Evolutionary conservation across 169 alveolate genomes (phyloP), one percentile per base, ranked within the genome.

Genomic region (Babesia ovis): DNA sequence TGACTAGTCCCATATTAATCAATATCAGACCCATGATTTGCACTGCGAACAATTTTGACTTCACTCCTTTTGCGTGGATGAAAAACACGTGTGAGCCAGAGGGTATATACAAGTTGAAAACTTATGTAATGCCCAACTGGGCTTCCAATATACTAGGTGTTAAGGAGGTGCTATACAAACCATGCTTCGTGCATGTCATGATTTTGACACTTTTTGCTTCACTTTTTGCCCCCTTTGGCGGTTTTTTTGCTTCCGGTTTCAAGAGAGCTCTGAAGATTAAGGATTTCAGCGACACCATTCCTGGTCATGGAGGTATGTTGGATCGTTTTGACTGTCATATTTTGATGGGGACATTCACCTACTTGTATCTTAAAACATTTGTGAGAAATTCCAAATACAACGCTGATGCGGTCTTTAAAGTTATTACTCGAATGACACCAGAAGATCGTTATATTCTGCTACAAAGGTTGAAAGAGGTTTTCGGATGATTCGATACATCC

Each of bases 281-380:
- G 92, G 99, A 97, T 89, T 98, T 98, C 81, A 98, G 99, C 8
- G 94, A 95, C 45, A 70, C 96, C 23, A 98, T 98, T 37, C 99
- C 99, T 34, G 99, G 99, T 14, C 99, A 98, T 88, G 99, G 99
- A 0, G 99, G 99, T 12, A 83, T 97, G 32, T 96, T 99, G 23
- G 99, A 98, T 77, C 91, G 99, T 60, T 95, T 97, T 91, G 99
- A 98, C 91, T 98, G 99, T 62, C 98, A 97, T 85, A 77, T 95
- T 46, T 56, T 96, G 54, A 95, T 92, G 92, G 96, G 95, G 29
- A 58, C 93, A 77, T 94, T 94, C 73, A 91, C 96, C 18, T 94
- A 77, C 69, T 50, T 92, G 43, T 91, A 91, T 83, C 59, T 90
- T 74, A 88, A 88, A 67, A 84, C 93, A 23, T 71, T 81, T 42